Base-by-base conservation (phyloP, 2,329 filamentous ascomycete species). In the Neocucurbitaria cava region DNA sequence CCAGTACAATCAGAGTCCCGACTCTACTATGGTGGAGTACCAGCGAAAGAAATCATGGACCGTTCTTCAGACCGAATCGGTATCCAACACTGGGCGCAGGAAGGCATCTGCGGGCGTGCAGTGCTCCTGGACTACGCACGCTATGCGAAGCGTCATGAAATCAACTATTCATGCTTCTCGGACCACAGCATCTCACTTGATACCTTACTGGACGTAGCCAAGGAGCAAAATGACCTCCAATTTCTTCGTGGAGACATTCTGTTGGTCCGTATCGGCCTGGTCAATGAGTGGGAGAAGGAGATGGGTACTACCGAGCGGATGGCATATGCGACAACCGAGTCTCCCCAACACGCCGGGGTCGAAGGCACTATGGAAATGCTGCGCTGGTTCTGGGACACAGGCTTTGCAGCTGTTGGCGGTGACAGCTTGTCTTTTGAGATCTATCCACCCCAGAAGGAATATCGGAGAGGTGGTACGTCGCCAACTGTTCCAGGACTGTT, bases 351-450 rank as follows among this genome's bases (percentile, higher is more conserved):
- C 20, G 5, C 7, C 20, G 39, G 39, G 3, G n/a, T 41, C 39
- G 23, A 23, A 7, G 20, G 20, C 13, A 11, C 20, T 13, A 5
- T 5, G 18, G 39, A 41, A 21, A 6, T 21, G 20, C 3, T 42
- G 1, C 3, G 17, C 17, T 42, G 21, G 21, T n/a, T 42, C 3
- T 42, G 40, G 40, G 17, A 42, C 8, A 2, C 9, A 5, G 2
- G 17, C 6, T 42, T 42, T 20, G 20, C 26, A 15, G 87, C 84
- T 1, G 85, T 87, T 1, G 42, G 6, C 5, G 18, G 11, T 7
- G 60, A 61, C 45, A 66, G 69, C 35, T 66, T 72, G 24, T 72
- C 67, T 31, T 78, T 79, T 46, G 78, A 81, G 62, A 61, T 68
- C 28, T 52, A 68, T 7, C 76, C 77, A 10, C 58, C 35, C 5